Conservation (phyloP, 163 green algal species). For the Chlamydomonas reinhardtii region DNA sequence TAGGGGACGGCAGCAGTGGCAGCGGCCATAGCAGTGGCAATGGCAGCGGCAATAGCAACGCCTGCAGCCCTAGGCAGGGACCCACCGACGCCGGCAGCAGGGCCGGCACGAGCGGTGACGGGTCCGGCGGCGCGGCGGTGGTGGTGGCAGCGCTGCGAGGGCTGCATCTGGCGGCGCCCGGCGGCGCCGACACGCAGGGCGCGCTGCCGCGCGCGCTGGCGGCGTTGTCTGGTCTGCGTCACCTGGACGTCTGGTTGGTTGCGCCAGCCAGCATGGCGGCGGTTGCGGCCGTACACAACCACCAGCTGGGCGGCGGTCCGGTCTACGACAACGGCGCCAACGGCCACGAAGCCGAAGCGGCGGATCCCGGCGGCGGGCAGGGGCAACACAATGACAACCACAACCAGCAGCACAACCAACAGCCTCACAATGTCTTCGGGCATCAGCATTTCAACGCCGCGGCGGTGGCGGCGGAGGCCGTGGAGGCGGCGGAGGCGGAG, state of each 20-base stretch:
- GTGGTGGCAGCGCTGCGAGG: not conserved
- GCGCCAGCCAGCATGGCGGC: not conserved
- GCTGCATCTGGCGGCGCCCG: not conserved
- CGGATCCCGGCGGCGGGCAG: too few species aligned
- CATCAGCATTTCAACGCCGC: not conserved
- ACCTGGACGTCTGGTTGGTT: constrained; percentile 14
- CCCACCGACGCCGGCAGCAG: not conserved
- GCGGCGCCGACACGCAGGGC: not conserved
- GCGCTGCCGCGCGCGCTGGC: not conserved
- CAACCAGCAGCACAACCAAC: too few species aligned
- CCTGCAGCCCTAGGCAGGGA: not conserved
- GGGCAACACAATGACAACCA: too few species aligned
- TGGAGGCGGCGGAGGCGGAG: not conserved
- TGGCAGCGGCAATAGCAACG: not conserved
- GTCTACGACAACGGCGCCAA: too few species aligned
- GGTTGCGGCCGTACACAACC: not conserved
- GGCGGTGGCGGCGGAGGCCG: constrained; percentile 2
- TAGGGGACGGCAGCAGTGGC: too few species aligned
- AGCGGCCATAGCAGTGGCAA: too few species aligned
- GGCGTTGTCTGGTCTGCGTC: not conserved
- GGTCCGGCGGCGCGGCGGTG: not conserved
- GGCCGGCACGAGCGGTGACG: too few species aligned
- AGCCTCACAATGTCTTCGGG: too few species aligned
- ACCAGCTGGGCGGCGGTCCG: not conserved
- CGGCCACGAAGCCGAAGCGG: too few species aligned